Base-by-base conservation (phyloP, 352 stramenopile genomes). In the Paralagenidium karlingii region DNA sequence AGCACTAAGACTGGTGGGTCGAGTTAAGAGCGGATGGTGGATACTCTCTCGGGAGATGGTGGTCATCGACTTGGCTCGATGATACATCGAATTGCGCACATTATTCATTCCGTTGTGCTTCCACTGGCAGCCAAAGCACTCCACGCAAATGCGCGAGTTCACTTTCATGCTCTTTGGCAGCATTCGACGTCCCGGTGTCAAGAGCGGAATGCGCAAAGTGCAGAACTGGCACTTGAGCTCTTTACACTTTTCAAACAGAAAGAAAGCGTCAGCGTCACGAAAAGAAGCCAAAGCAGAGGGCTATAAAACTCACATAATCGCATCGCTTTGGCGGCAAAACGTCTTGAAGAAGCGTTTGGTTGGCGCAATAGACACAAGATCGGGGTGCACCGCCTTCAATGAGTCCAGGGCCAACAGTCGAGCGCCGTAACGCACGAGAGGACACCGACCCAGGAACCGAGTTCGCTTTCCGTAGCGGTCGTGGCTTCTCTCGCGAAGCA, bases 211-310 rank as follows among this genome's bases (percentile, higher is more conserved):
- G 45, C 63, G 68, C 43, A 78, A 59, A 20, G 65, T 78, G 40
- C 65, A 78, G 45, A 78, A 78, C 50, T 75, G 61, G 39, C 65
- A 78, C 38, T 67, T 65, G 53, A 51, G 68, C 43, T 65, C 45
- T 18, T 53, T 58, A 37, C 65, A 78, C 59, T 75, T 30, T 5
- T 9, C 12, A 45, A 3, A 8, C 38, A 15, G 8, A 20, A 15
- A 44, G 15, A 11, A 45, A 19, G 19, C 16, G 41, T 3, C 33
- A 44, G 7, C 13, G 30, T 24, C 8, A n/a, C 43, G 32, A 37
- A 27, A 24, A 24, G 11, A 9, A 26, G 6, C 16, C 24, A 16
- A 36, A 10, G 20, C 21, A 5, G 34, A 37, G 3, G 18, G 41
- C 4, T 29, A 4, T 15, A 13, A 8, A 6, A 62, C 61, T 33